Base-by-base conservation (phyloP, 2,329 filamentous ascomycete species). In the Aspergillus sp. region DNA sequence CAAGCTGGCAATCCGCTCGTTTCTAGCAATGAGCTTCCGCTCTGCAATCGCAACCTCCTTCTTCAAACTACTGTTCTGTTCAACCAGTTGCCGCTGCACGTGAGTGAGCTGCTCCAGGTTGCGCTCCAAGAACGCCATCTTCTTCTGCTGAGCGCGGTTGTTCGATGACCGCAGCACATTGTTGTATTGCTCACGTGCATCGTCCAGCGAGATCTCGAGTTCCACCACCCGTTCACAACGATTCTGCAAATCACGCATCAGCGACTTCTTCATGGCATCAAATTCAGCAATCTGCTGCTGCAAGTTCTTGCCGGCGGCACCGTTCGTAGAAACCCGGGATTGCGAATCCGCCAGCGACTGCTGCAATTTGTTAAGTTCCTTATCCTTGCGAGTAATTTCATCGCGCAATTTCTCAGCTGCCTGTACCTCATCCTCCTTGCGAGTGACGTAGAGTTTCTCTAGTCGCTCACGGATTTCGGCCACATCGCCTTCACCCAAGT, bases 31-130 rank as follows among this genome's bases (percentile, higher is more conserved):
- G 53, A 98, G 79, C 73, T 98, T 98, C 60, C 93, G 83, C 77
- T 98, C 93, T 0, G 93, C 93, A 65, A 98, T 98, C 47, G 93
- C 93, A 47, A 98, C 93, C 73, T 98, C 93, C 78, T 98, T 97
- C 83, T 98, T 98, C 62, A 98, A 78, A 53, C 85, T 86, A 59
- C 88, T 88, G 73, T 98, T 98, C 71, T 98, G 93, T 75, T 98
- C 93, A 27, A 98, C 93, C 10, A 98, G 83, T 73, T 98, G 93
- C 47, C 93, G 84, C 72, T 98, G 93, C 46, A 98, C 93, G 64
- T 95, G 89, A 3, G 93, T 98, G 47, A 98, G 79, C 71, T 98
- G 93, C 74, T 98, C 93, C 37, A 98, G 82, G 67, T 98, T 98
- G 65, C 93, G 86, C 76, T 98, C 93, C 44, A 98, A 75, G 80